Conservation (phyloP, 2,329 filamentous ascomycete species). For the Ilyonectria sp. region DNA sequence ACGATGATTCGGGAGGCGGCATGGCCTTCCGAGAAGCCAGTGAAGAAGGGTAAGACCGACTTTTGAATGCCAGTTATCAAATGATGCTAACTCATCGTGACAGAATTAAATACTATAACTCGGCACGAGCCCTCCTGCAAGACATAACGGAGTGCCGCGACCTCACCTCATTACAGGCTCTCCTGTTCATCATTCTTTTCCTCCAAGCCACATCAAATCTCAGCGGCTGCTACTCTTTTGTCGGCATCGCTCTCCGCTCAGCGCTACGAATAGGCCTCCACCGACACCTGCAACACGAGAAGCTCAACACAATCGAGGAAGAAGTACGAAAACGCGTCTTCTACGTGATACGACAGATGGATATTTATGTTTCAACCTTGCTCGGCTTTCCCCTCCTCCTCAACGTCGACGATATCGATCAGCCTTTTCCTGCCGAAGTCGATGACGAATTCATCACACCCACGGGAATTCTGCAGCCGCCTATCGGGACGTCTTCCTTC, state of each 20-base stretch:
- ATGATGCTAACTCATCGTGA: conserved; percentile 40
- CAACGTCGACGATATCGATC: conserved; percentile 76
- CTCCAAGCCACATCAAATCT: conserved; percentile 85
- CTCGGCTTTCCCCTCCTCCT: conserved; percentile 77
- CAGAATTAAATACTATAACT: conserved; percentile 82
- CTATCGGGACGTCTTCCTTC: conserved; percentile 70
- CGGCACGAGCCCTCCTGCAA: conserved; percentile 75
- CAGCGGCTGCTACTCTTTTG: conserved; percentile 84
- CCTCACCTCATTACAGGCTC: conserved; percentile 79
- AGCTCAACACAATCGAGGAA: conserved; percentile 74
- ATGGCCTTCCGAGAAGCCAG: conserved; percentile 66
- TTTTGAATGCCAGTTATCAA: conserved; percentile 7
- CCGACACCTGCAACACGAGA: conserved; percentile 76
- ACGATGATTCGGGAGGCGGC: conserved; percentile 64
- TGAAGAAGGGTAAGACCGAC: conserved; percentile 67
- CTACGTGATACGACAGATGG: conserved; percentile 79
- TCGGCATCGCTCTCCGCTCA: conserved; percentile 83
- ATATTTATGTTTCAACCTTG: conserved; percentile 78
- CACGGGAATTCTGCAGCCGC: conserved; percentile 68
- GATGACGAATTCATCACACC: conserved; percentile 78
- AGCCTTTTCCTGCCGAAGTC: conserved; percentile 74
- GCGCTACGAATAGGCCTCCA: conserved; percentile 85
- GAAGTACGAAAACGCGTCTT: conserved; percentile 77
- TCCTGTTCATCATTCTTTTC: conserved; percentile 86
- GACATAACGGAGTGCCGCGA: conserved; percentile 81